A percentile compares a stretch with the other conserved stretches of the same genome.
Conservation (phyloP, 257 asterid genomes). For the Eustoma russellianum region DNA sequence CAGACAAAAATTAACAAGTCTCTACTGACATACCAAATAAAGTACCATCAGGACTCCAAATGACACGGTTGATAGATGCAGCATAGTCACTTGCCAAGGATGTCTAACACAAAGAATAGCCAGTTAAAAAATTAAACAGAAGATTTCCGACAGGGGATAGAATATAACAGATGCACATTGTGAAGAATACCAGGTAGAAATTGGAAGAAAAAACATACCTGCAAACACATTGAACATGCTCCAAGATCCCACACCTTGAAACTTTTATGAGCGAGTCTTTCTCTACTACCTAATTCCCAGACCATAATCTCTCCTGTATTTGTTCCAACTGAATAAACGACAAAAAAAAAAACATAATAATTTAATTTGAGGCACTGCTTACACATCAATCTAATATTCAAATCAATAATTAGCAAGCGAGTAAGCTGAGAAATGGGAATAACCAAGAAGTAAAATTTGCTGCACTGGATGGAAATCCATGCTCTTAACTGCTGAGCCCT, state of each 20-base stretch:
- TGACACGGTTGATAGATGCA: slow-evolving; percentile 47
- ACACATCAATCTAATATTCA: not conserved
- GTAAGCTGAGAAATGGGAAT: not conserved
- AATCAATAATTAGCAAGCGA: not conserved
- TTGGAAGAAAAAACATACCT: slow-evolving; percentile 24
- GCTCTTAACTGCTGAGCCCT: slow-evolving; percentile 49
- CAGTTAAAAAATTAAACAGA: slow-evolving; percentile 1
- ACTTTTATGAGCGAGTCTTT: slow-evolving; percentile 41
- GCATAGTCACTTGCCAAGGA: slow-evolving; percentile 44
- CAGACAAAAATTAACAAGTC: not conserved
- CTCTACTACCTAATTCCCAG: slow-evolving; percentile 47
- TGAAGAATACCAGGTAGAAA: not conserved
- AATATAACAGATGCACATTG: slow-evolving; percentile 2
- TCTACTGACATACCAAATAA: slow-evolving; percentile 40
- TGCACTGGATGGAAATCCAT: slow-evolving; percentile 61
- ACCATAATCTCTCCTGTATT: slow-evolving; percentile 50
- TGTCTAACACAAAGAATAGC: slow-evolving; percentile 17
- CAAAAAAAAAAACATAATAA: not conserved
- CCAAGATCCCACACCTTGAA: slow-evolving; percentile 59
- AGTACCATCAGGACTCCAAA: slow-evolving; percentile 61
- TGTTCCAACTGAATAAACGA: slow-evolving; percentile 48
- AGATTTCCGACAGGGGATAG: not conserved
- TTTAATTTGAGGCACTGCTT: not conserved
- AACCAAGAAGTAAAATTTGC: slow-evolving; percentile 50
- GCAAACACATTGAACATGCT: slow-evolving; percentile 50